A percentile compares a stretch with the other conserved stretches of the same genome.
Conservation (phyloP, 1,284 basidiomycete species). For the Heliocybe sulcata region DNA sequence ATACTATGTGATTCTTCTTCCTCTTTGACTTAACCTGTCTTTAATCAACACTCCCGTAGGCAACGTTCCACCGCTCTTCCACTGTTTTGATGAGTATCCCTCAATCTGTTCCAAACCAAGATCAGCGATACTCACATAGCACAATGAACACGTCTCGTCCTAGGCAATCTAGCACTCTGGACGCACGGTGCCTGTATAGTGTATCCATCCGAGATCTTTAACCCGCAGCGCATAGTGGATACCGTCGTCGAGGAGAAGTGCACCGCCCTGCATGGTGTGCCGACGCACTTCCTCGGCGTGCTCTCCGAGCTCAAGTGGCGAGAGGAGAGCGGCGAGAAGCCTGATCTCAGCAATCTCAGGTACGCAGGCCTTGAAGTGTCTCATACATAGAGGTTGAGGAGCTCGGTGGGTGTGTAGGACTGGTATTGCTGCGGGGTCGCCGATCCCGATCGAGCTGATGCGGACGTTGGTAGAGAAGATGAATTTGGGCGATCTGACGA, state of each 20-base stretch:
- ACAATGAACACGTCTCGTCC: constrained; percentile 51
- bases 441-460: constrained; percentile 78
- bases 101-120: not conserved
- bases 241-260: constrained; percentile 60
- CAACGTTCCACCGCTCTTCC: constrained; percentile 76
- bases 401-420: constrained; percentile 35
- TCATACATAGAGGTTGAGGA: not conserved
- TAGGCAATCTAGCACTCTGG: constrained; percentile 81
- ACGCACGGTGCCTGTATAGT: constrained; percentile 67
- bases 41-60: constrained; percentile 28
- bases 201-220: constrained; percentile 63
- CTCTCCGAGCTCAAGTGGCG: constrained; percentile 58
- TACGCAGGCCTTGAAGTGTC: no score
- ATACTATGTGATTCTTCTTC: constrained; percentile 46
- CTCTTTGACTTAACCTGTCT: not conserved
- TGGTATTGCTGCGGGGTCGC: constrained; percentile 74
- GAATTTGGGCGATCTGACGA: constrained; percentile 66
- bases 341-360: constrained; percentile 49
- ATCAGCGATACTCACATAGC: constrained; percentile 5
- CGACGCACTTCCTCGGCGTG: constrained; percentile 77
- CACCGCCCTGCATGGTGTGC: constrained; percentile 79
- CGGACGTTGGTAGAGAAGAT: constrained; percentile 57
- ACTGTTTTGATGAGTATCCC: constrained; percentile 77
- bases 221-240: constrained; percentile 60
- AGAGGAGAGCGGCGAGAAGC: constrained; percentile 31